Evolutionary conservation across 1,139 yeast genomes (phyloP).

Genomic region (Yamadazyma atmosphaerica): DNA sequence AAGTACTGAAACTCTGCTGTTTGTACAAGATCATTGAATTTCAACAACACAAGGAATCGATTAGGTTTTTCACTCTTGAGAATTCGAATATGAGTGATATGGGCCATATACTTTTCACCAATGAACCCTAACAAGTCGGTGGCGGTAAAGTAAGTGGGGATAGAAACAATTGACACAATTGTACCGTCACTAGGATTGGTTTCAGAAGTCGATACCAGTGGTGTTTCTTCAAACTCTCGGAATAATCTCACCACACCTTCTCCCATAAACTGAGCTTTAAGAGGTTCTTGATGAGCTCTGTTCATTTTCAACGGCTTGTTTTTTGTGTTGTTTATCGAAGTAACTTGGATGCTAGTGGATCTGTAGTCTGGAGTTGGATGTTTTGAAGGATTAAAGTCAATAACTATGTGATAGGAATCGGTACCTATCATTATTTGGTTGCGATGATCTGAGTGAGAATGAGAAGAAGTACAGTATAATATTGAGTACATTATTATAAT

Average conservation of each 20-base stretch:
- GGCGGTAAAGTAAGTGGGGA: slow-evolving; percentile 86
- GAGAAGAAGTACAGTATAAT: background rate
- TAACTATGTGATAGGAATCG: slow-evolving; percentile 40
- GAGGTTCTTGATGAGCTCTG: slow-evolving; percentile 38
- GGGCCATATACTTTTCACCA: slow-evolving; percentile 58
- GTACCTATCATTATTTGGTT: slow-evolving; percentile 39
- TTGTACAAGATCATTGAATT: slow-evolving; percentile 56
- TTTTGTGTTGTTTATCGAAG: slow-evolving; percentile 27
- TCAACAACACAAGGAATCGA: slow-evolving; percentile 74
- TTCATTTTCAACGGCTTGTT: slow-evolving; percentile 17
- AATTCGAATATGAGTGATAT: slow-evolving; percentile 71
- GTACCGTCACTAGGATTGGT: slow-evolving; percentile 51
- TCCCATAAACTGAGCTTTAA: slow-evolving; percentile 63
- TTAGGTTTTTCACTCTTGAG: slow-evolving; percentile 67
- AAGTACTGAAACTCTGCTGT: slow-evolving; percentile 66
- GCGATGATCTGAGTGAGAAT: background rate
- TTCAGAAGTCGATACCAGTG: slow-evolving; percentile 5
- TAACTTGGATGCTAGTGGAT: slow-evolving; percentile 30
- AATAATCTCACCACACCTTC: slow-evolving; percentile 72
- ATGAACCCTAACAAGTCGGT: slow-evolving; percentile 81
- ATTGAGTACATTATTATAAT: too few species aligned
- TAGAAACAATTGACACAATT: slow-evolving; percentile 76
- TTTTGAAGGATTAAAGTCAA: slow-evolving; percentile 27
- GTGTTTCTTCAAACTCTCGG: slow-evolving; percentile 40
- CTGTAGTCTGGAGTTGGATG: slow-evolving; percentile 32